phyloP scores from a whole-genome alignment of 1,284 basidiomycete species.

The Cutaneotrichosporon arboriforme region DNA sequence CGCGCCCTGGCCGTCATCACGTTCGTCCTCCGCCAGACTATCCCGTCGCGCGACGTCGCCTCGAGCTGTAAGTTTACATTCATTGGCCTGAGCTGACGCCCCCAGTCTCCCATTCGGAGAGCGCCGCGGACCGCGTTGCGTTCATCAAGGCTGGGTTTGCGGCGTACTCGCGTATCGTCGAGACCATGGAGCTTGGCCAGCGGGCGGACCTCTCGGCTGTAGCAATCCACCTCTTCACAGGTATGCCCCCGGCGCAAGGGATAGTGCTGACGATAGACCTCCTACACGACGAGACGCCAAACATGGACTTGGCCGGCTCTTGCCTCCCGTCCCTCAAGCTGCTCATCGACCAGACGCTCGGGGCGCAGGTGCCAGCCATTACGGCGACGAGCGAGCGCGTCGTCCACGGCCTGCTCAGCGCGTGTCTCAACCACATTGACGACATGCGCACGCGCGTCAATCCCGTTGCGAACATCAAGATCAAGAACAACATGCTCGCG shows the following conservation, averaged over 20 bases:
- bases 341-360: constrained; percentile 56
- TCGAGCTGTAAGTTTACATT: constrained; percentile 54
- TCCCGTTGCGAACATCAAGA: constrained; percentile 68
- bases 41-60: constrained; percentile 56
- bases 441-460: constrained; percentile 83
- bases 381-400: constrained; percentile 49
- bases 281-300: constrained; percentile 73
- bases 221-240: constrained; percentile 71
- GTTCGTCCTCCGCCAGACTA: constrained; percentile 67
- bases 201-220: constrained; percentile 68
- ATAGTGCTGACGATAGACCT: constrained; percentile 54
- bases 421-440: constrained; percentile 78
- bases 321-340: constrained; percentile 72
- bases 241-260: constrained; percentile 45
- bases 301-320: constrained; percentile 70
- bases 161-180: constrained; percentile 61
- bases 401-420: constrained; percentile 78
- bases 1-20: constrained; percentile 53
- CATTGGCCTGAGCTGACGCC: background rate
- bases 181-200: constrained; percentile 55
- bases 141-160: constrained; percentile 65
- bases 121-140: constrained; percentile 55
- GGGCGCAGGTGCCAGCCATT: constrained; percentile 34
- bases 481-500: constrained; percentile 85
- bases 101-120: constrained; percentile 48